Evolutionary conservation across 768 basidiomycete genomes (phyloP), one percentile per base, ranked within the genome.

Genomic region (Daedaleopsis nitida): DNA sequence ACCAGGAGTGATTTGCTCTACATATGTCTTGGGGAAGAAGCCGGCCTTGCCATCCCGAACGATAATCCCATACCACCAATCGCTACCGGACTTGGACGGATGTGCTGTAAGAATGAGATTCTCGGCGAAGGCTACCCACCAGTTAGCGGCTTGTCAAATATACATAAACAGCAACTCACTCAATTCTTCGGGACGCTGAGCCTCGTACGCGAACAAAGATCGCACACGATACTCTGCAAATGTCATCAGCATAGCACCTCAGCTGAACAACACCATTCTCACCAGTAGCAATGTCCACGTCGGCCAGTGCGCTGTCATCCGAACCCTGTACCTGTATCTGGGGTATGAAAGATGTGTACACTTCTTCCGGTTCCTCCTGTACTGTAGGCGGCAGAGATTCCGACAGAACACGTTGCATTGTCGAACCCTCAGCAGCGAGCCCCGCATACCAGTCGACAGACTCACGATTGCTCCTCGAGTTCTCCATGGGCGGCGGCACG

Each of bases 361-460:
- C 66, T 0, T 75, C 76, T 39, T 86, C 86, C 24, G 89, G 90
- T 1, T 84, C 83, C 59, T 88, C 91, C 60, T 87, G 86, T 7
- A 63, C 73, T 43, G 82, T 87, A 24, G 83, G 74, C 38, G 86
- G 81, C 65, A 88, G 70, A 50, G 48, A 19, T 52, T 72, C 76
- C 55, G 74, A 76, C 34, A 77, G 68, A 48, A 69, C 69, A 21
- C 65, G 63, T 23, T 69, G 74, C 23, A 70, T 72, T 32, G 70
- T 69, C 38, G 79, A 82, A 39, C 77, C 76, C 76, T 96, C 88
- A 42, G 89, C 90, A 13, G 96, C 94, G 13, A 96, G 80, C 35
- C 88, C 89, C 53, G 87, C 83, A 70, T 92, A 94, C 96, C 96
- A 98, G 68, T 94, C 95, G 4, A 96, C 89, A 8, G 88, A 89